Evolutionary conservation across 768 basidiomycete species (phyloP), one percentile per base, ranked within the genome.

Genomic region (Jaapia argillacea): DNA sequence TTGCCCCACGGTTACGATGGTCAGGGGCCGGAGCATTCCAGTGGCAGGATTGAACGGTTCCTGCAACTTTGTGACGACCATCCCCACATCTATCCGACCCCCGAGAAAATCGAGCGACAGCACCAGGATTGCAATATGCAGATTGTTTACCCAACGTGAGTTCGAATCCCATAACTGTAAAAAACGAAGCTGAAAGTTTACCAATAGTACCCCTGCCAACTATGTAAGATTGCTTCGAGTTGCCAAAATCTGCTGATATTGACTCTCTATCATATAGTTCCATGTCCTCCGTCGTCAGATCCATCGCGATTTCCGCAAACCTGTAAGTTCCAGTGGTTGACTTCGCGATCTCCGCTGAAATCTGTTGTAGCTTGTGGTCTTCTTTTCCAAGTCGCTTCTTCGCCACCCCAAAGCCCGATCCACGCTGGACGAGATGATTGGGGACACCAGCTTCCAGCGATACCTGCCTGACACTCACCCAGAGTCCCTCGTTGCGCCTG

Each of bases 41-140:
- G 89, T 53, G 94, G 86, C 41, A 74, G 96, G 43, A 74, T 98
- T 36, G 94, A 99, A 65, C 77, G 96, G 24, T 99, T 97, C 80
- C 67, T 99, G 51, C 96, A 98, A 67, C 78, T 99, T 36, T 96
- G 92, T 58, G 94, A 96, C 61, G 94, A 99, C 54, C 92, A 99
- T 59, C 94, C 94, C 4, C 72, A 91, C 59, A 61, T 83, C 47
- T 97, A 79, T 79, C 94, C 94, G 1, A 79, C 80, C 0, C 75
- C 75, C 1, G 79, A 93, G 63, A 96, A 94, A 70, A 65, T 93
- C 47, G 89, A 92, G 57, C 69, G 96, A 38, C 92, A 96, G 55
- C 92, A 97, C 58, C 96, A 99, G 68, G 96, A 99, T 61, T 96
- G 93, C 66, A 99, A 98, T 60, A 90, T 98, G 89, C 96, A 98